Evolutionary conservation across 768 basidiomycete species (phyloP), one percentile per base, ranked within the genome.

Genomic region (Hygrophorus russula): DNA sequence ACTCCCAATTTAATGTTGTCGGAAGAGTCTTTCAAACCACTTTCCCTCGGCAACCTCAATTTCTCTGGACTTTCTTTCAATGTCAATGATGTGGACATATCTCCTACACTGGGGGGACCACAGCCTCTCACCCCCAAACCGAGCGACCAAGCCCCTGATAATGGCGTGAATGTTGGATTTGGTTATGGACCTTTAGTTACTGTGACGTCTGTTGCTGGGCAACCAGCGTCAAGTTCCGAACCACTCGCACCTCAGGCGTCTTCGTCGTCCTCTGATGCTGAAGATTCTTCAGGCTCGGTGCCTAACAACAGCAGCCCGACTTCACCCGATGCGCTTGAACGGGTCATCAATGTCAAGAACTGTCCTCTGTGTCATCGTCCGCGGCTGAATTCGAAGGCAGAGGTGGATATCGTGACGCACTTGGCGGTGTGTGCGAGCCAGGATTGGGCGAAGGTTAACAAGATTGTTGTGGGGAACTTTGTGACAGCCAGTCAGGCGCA

Each of bases 401-500:
- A 97, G 61, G 70, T 91, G 53, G 93, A 96, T 57, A 96, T 98
- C 54, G 70, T 99, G 41, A 97, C 96, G 17, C 94, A 99, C 60
- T 63, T 99, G n/a, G 96, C 92, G 1, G 78, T 98, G 8, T 99
- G 94, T 53, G 92, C 96, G 8, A 87, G 82, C 49, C 76, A 81
- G 51, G 96, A 98, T 58, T 97, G 93, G 91, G 78, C 73, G 30
- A 74, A 80, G 47, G 82, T 98, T 20, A 83, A 96, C 53, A 61
- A 82, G 49, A 89, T 98, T 50, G 78, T 96, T 35, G 92, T 94
- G 10, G 82, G 87, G 13, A 92, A 94, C 56, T 99, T 88, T 51
- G 93, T 97, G 2, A 97, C 93, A 0, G 82, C 88, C 4, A 80
- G 75, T 50, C 91, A 96, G 66, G 94, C 94, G 48, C 93, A 98